Conservation (phyloP, 495 filamentous ascomycete species). For the Neurospora terricola region DNA sequence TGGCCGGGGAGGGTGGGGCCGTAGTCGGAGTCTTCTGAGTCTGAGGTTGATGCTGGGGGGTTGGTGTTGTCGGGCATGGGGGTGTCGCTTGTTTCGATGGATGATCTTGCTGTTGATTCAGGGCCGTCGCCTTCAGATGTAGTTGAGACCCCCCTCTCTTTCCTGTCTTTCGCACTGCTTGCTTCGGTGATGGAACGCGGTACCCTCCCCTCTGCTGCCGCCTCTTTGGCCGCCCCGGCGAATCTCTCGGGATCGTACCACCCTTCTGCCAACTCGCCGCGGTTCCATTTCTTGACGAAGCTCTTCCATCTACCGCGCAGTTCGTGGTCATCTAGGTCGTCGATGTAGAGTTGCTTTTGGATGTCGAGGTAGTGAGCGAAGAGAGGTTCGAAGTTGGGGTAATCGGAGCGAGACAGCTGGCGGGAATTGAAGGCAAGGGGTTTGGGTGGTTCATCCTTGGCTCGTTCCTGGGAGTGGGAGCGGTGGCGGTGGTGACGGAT, state of each 20-base stretch:
- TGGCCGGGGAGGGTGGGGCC: constrained; percentile 56
- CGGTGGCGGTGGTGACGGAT: constrained; percentile 3
- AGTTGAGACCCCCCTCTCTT: not conserved
- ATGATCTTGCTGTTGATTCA: not conserved
- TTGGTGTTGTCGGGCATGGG: not conserved
- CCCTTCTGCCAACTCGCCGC: constrained; percentile 79
- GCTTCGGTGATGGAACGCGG: not conserved
- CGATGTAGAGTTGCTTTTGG: constrained; percentile 64
- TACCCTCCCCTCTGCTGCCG: not conserved
- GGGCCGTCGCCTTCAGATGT: not conserved
- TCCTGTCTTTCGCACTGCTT: not conserved
- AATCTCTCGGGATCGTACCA: constrained; percentile 79
- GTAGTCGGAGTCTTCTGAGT: constrained; percentile 54
- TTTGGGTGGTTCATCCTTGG: not conserved
- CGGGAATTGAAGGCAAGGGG: constrained; percentile 57
- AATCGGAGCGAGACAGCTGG: constrained; percentile 55
- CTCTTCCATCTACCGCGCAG: constrained; percentile 84
- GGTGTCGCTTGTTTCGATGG: not conserved
- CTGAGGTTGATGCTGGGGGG: too few species aligned
- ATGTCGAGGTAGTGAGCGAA: constrained; percentile 85
- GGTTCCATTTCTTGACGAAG: constrained; percentile 89
- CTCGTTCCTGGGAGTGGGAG: not conserved
- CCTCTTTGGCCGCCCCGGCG: constrained; percentile 29
- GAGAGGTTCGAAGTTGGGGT: constrained; percentile 52
- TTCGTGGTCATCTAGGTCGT: constrained; percentile 58